Base-by-base conservation (phyloP, 495 filamentous ascomycete species). In the Podospora anserina region DNA sequence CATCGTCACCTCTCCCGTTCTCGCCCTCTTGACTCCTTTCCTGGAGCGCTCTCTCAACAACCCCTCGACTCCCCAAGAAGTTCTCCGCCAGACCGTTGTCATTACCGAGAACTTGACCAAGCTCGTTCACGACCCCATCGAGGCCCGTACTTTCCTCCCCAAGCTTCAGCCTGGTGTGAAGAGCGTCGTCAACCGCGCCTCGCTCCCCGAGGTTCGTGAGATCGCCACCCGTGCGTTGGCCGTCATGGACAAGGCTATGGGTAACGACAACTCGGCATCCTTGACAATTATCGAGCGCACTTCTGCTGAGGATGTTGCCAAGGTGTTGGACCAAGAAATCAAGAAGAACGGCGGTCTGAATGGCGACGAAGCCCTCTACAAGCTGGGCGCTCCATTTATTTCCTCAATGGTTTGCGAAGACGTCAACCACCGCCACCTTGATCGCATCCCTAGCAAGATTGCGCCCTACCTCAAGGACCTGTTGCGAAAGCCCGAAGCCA, bases 101-200 rank as follows among this genome's bases (percentile, higher is more conserved):
- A 96, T 99, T n/a, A 92, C 96, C 32, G 95, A 99, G 82, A 99
- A 99, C 79, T 80, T 99, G 81, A 99, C 95, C 61, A 99, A 97
- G 83, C 86, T 99, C 30, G 95, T 99, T 28, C 95, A 99, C 79
- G 96, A 99, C 76, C 95, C 95, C 5, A 87, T 97, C 39, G 95
- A 99, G 81, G 95, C 95, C 20, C 87, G 96, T 57, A 92, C 93
- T 69, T 99, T 99, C 86, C 83, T 99, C 73, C 95, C 95, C 59
- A 97, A 96, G 78, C 88, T 99, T 56, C 91, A 91, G 77, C 95
- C 95, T 55, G 95, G 95, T 86, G 88, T 99, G 19, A 92, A 97
- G 84, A 85, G 80, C 32, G 94, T 98, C 67, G 87, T 91, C 73
- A 89, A 93, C 69, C 86, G 93, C 60, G 94, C 96, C 53, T 95